Conservation (phyloP, 1,284 basidiomycete species). For the Porodaedalea pini region DNA sequence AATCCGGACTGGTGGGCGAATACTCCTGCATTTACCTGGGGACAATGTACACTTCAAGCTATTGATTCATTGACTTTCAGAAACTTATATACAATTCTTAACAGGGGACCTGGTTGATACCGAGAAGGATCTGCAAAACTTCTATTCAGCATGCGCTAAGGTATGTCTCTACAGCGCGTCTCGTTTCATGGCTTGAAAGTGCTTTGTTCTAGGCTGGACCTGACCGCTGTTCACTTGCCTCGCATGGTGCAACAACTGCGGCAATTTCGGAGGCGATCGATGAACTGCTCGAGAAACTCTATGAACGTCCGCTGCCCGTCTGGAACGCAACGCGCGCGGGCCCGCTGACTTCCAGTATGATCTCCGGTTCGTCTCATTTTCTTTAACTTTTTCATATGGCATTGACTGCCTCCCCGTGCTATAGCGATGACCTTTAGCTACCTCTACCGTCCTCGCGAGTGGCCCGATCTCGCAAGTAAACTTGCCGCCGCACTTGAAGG, state of each 20-base stretch:
- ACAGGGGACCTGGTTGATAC: conserved; percentile 26
- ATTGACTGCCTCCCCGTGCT: not conserved
- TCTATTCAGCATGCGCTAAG: conserved; percentile 24
- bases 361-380: conserved; percentile 17
- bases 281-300: conserved; percentile 22
- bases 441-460: conserved; percentile 26
- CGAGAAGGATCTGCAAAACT: conserved; percentile 26
- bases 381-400: not conserved
- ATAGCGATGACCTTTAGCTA: conserved; percentile 22
- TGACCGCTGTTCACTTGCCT: conserved; percentile 26
- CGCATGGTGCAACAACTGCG: conserved; percentile 17
- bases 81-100: not conserved
- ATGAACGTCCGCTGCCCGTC: conserved; percentile 25
- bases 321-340: conserved; percentile 24
- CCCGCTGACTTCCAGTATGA: conserved; percentile 25
- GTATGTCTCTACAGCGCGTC: conserved; percentile 11
- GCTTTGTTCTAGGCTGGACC: conserved; percentile 25
- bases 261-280: conserved; percentile 23
- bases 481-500: conserved; percentile 23
- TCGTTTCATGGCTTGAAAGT: not conserved
- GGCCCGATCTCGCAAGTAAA: conserved; percentile 23
- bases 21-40: conserved; percentile 21
- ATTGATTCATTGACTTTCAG: not conserved
- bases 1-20: conserved; percentile 27
- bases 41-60: conserved; percentile 19